Conservation (phyloP, 2,329 filamentous ascomycete genomes). For the Colletotrichum sp. region DNA sequence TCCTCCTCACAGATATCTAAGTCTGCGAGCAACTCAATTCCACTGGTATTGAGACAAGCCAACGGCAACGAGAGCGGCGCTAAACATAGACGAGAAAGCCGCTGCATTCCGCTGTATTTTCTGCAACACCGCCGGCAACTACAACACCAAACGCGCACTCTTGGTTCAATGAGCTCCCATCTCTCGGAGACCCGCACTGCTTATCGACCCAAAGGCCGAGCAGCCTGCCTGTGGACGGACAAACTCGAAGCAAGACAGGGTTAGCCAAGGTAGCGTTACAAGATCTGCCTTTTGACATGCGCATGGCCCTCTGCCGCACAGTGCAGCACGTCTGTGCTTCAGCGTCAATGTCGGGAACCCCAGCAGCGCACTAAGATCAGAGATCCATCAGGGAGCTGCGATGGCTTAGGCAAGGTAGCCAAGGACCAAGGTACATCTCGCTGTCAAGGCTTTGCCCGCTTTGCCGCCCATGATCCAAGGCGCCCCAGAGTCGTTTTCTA, state of each 20-base stretch:
- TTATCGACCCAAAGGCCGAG: not conserved
- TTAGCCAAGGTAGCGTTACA: slow-evolving; percentile 19
- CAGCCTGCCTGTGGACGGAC: not conserved
- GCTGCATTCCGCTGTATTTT: not conserved
- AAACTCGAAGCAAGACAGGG: not conserved
- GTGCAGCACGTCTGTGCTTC: slow-evolving; percentile 21
- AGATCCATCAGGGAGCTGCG: slow-evolving; percentile 4
- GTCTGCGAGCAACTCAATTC: not conserved
- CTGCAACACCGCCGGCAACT: not conserved
- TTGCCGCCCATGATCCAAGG: not conserved
- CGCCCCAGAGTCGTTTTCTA: not conserved
- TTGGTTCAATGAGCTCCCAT: not conserved
- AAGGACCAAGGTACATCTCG: not conserved
- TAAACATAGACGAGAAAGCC: not conserved
- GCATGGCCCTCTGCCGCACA: slow-evolving; percentile 22
- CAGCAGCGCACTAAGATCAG: slow-evolving; percentile 17
- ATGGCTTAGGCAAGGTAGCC: not conserved
- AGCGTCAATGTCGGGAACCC: slow-evolving; percentile 5
- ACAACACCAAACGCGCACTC: not conserved
- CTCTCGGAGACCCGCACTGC: not conserved
- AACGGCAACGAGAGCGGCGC: not conserved
- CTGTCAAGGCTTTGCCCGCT: not conserved
- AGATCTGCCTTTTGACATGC: slow-evolving; percentile 22
- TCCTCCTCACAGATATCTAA: not conserved
- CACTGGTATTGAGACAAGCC: not conserved